Conservation (phyloP, 768 basidiomycete genomes). For the Termitomyces sp. region DNA sequence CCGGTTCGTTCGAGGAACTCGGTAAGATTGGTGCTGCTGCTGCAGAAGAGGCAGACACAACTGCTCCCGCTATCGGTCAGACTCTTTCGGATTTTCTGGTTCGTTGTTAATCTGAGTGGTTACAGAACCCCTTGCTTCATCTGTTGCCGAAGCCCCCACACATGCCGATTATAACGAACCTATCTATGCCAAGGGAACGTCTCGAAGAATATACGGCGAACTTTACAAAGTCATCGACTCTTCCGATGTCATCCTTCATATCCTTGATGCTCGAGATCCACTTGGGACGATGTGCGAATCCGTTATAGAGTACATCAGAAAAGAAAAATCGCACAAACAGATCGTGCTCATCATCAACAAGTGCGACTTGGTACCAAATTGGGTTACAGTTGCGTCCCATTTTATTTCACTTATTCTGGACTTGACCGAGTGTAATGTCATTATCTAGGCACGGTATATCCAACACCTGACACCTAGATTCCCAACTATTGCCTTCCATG, state of each 20-base stretch:
- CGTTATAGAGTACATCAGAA: conserved; percentile 87
- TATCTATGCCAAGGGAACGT: conserved; percentile 94
- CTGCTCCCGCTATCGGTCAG: conserved; percentile 44
- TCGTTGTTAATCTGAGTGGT: neutral
- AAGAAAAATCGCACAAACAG: conserved; percentile 98
- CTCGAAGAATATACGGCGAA: conserved; percentile 94
- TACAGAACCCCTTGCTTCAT: conserved; percentile 45
- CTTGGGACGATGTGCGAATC: conserved; percentile 94
- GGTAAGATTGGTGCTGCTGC: conserved; percentile 58
- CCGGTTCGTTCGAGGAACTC: conserved; percentile 91
- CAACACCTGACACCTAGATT: conserved; percentile 92
- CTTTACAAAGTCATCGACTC: conserved; percentile 99
- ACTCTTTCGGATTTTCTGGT: neutral
- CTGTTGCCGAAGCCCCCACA: conserved; percentile 49
- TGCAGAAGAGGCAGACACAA: conserved; percentile 48
- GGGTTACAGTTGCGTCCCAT: conserved; percentile 82
- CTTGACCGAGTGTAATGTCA: neutral
- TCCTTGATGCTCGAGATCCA: conserved; percentile 94
- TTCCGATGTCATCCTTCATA: conserved; percentile 92
- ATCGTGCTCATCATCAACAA: conserved; percentile 97
- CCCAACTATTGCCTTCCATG: conserved; percentile 97
- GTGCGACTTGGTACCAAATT: conserved; percentile 96
- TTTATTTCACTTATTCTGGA: conserved; percentile 3
- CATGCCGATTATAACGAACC: conserved; percentile 85
- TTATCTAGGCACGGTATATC: conserved; percentile 87